These are phyloP conservation scores for Syncephalastrum racemosum DNA, from an alignment of 371 early-diverging fungal species.

Conservation along the genomic window DNA sequence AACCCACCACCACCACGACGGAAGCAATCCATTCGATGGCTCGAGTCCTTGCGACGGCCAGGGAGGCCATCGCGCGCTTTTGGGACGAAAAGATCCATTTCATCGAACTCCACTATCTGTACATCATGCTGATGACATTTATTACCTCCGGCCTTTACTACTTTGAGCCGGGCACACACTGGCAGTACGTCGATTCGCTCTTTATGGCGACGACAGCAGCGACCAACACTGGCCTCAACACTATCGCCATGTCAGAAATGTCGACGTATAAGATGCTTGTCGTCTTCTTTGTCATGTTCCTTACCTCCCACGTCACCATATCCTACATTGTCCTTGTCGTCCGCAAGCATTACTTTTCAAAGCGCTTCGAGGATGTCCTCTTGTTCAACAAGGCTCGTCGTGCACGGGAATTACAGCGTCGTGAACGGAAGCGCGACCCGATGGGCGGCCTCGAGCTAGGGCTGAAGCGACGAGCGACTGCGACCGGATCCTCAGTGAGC, in stretches of 20 bases:
- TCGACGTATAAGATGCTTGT: constrained; percentile 30
- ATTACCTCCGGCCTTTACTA: constrained; percentile 36
- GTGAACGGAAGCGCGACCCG: constrained; percentile 13
- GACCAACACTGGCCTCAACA: constrained; percentile 45
- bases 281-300: constrained; percentile 32
- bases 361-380: constrained; percentile 48
- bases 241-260: constrained; percentile 31
- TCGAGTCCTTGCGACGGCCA: constrained; percentile 7
- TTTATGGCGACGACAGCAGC: constrained; percentile 40
- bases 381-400: constrained; percentile 35
- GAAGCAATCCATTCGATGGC: constrained; percentile 4
- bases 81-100: constrained; percentile 41
- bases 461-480: constrained; percentile 3
- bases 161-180: constrained; percentile 32
- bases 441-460: constrained; percentile 20
- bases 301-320: constrained; percentile 36
- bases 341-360: constrained; percentile 43
- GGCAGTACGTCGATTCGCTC: constrained; percentile 42
- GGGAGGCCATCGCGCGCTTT: constrained; percentile 16
- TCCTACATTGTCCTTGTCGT: constrained; percentile 35
- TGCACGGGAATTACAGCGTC: constrained; percentile 29
- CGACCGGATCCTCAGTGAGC: neutral
- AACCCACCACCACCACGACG: neutral
- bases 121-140: constrained; percentile 32
- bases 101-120: constrained; percentile 43